A percentile compares a stretch with the other conserved stretches of the same genome.
These are phyloP conservation scores for Neopestalotiopsis sp. DNA, from an alignment of 2,329 filamentous ascomycete species.

Conservation along the genomic window DNA sequence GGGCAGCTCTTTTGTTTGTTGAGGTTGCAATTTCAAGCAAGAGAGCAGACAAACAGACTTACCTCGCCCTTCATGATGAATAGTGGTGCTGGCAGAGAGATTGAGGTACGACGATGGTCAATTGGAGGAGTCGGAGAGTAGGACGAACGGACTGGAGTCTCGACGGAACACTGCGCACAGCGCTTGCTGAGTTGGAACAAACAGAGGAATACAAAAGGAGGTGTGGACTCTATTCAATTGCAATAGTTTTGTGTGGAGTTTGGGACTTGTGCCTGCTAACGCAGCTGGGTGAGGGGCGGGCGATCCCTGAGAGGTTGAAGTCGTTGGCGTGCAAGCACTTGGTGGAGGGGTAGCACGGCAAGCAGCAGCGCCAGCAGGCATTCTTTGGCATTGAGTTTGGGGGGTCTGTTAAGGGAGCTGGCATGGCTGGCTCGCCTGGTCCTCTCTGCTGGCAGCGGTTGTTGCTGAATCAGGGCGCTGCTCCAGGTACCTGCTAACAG, in stretches of 20 bases:
- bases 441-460: too few species aligned
- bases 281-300: slow-evolving; percentile 8
- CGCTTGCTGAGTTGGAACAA: slow-evolving; percentile 18
- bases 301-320: neutral
- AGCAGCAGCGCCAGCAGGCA: neutral
- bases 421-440: too few species aligned
- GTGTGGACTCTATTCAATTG: slow-evolving; percentile 11
- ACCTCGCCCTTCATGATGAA: slow-evolving; percentile 64
- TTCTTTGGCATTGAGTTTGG: neutral
- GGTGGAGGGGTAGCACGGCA: slow-evolving; percentile 13
- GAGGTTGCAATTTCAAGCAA: slow-evolving; percentile 20
- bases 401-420: neutral
- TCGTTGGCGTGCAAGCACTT: slow-evolving; percentile 1
- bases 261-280: neutral
- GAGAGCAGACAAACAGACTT: slow-evolving; percentile 32
- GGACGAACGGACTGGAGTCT: neutral
- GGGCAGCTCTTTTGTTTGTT: slow-evolving; percentile 13
- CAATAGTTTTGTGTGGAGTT: slow-evolving; percentile 18
- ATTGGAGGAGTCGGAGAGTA: neutral
- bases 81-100: slow-evolving; percentile 13
- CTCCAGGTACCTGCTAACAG: neutral
- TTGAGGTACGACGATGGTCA: neutral
- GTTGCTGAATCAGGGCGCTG: neutral
- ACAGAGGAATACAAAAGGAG: slow-evolving; percentile 16
- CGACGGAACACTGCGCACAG: slow-evolving; percentile 22